Percentiles rank a stretch among this genome's conserved stretches.
Evolutionary conservation across 164 flowering plant genomes (phyloP).

Genomic region (Saururus chinensis): DNA sequence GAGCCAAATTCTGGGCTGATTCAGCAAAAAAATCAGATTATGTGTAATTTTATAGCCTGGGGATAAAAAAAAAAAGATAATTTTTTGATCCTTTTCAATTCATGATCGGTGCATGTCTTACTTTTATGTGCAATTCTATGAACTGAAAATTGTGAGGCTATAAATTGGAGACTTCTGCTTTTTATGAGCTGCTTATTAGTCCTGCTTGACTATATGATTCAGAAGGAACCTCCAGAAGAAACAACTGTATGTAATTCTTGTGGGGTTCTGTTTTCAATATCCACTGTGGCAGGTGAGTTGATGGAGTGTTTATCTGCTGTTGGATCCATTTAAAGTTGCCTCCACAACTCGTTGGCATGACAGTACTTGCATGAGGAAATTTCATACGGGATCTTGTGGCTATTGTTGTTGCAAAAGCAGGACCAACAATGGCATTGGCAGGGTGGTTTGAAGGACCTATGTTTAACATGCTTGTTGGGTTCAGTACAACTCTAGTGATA

Average conservation of each 20-base stretch:
- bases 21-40: no score
- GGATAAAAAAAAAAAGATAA: no score
- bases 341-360: constrained; percentile 79
- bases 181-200: no score
- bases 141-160: no score
- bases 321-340: constrained; percentile 63
- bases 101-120: no score
- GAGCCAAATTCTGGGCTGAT: no score
- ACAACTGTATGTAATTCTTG: no score
- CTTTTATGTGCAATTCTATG: no score
- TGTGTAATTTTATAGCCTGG: no score
- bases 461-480: constrained; percentile 98
- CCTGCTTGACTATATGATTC: constrained; percentile 58
- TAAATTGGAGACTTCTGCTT: no score
- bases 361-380: constrained; percentile 99
- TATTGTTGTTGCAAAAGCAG: constrained; percentile 93
- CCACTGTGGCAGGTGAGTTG: constrained; percentile 84
- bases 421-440: constrained; percentile 98
- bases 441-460: constrained; percentile 99
- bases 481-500: constrained; percentile 75
- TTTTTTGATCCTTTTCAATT: no score
- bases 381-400: constrained; percentile 98
- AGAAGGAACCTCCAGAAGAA: constrained; percentile 80
- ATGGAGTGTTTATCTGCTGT: constrained; percentile 73
- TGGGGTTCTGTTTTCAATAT: no score